A percentile compares a stretch with the other conserved stretches of the same genome.
These are phyloP conservation scores for Cardamine chenopodiifolia DNA, from an alignment of 345 rosid species.

Conservation along the genomic window DNA sequence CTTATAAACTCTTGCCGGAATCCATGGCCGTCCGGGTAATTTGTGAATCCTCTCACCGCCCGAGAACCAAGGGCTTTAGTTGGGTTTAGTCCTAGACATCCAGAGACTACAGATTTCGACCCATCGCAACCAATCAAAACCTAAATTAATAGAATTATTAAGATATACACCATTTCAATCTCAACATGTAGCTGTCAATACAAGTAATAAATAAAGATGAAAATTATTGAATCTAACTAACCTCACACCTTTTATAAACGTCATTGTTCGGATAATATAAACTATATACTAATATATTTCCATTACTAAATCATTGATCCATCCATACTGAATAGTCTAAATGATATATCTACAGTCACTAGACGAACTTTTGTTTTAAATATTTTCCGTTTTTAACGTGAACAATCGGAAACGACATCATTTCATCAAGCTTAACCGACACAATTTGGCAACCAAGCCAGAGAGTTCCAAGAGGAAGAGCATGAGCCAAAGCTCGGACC, in stretches of 20 bases:
- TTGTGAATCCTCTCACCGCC: conserved; percentile 49
- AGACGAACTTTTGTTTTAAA: conserved; percentile 50
- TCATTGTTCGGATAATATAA: neutral
- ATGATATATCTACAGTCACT: neutral
- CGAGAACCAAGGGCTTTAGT: conserved; percentile 35
- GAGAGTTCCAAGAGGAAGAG: conserved; percentile 48
- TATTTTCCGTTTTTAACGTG: conserved; percentile 40
- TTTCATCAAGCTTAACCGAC: conserved; percentile 43
- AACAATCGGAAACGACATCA: conserved; percentile 41
- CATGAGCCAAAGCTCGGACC: conserved; percentile 47
- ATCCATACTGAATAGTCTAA: neutral
- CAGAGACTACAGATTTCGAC: conserved; percentile 48
- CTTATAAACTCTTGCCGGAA: conserved; percentile 35
- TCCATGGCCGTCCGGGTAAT: conserved; percentile 49
- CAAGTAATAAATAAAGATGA: neutral
- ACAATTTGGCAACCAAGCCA: conserved; percentile 44
- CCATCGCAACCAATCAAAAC: conserved; percentile 65
- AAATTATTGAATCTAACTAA: neutral
- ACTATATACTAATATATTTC: neutral
- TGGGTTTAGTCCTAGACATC: conserved; percentile 45
- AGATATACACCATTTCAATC: conserved; percentile 3
- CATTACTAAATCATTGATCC: conserved; percentile 15
- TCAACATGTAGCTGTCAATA: conserved; percentile 22
- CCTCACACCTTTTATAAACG: neutral
- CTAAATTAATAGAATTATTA: conserved; percentile 4